Conservation (phyloP, 495 filamentous ascomycete genomes). For the Penicillium mononematosum region DNA sequence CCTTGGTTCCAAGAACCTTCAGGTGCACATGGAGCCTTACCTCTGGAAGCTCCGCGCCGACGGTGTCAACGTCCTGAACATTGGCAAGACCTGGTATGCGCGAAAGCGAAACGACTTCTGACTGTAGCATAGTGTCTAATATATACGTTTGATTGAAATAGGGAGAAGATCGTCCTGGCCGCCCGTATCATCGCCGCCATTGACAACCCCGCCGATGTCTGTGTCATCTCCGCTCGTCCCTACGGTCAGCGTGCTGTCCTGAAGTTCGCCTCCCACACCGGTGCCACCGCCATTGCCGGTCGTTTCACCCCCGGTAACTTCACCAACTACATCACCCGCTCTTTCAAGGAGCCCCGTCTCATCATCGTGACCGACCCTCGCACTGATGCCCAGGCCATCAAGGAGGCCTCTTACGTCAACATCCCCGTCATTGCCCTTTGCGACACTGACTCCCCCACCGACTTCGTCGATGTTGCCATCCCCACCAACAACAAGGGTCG, state of each 20-base stretch:
- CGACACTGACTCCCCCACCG: constrained; percentile 98
- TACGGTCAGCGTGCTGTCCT: constrained; percentile 99
- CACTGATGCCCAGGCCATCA: constrained; percentile 99
- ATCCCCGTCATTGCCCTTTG: constrained; percentile 98
- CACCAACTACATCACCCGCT: constrained; percentile 99
- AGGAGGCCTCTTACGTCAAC: constrained; percentile 99
- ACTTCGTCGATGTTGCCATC: constrained; percentile 99
- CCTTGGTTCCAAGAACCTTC: constrained; percentile 97
- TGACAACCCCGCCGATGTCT: constrained; percentile 98
- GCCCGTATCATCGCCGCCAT: constrained; percentile 98
- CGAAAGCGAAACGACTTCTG: neutral
- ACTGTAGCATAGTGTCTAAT: constrained; percentile 28
- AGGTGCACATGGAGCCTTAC: constrained; percentile 99
- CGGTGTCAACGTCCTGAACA: constrained; percentile 97
- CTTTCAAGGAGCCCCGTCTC: constrained; percentile 99
- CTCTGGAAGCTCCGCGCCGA: constrained; percentile 98
- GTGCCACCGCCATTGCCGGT: constrained; percentile 95
- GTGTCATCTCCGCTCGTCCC: constrained; percentile 98
- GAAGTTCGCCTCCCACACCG: constrained; percentile 97
- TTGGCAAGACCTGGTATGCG: constrained; percentile 98
- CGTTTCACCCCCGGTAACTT: constrained; percentile 99
- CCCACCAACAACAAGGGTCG: constrained; percentile 99
- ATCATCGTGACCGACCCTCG: constrained; percentile 99
- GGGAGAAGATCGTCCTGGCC: constrained; percentile 99
- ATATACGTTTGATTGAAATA: constrained; percentile 39